Evolutionary conservation across 2,329 filamentous ascomycete species (phyloP), one percentile per base, ranked within the genome.

Genomic region (Paecilomyces dactylethromorphus): DNA sequence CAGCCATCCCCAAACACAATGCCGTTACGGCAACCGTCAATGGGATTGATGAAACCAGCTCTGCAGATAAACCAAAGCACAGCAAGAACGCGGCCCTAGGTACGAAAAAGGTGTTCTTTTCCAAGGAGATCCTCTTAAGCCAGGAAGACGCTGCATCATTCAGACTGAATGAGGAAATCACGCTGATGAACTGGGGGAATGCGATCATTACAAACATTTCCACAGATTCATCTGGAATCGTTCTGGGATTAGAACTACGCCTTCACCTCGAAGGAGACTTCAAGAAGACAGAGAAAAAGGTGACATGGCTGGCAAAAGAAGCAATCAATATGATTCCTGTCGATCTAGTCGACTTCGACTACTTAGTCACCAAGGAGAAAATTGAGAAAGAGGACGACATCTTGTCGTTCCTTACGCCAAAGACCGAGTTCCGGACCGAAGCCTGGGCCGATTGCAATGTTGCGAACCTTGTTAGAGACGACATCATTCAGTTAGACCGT

Each of bases 401-500:
- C 24, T 89, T 93, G 74, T 85, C 92, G 64, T 93, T 87, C 74
- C 74, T 96, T 59, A 93, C 86, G 67, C 83, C 85, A 21, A 79
- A 84, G 55, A 93, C 89, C 0, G 85, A 88, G 67, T 85, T 82
- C 52, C 85, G 86, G 77, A 86, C 86, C 56, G 82, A 88, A 63
- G 89, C 88, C 0, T 72, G 88, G 57, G 90, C 89, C 50, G 91
- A 95, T 68, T 86, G 84, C 67, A 92, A 90, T 66, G 86, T 93
- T 0, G 81, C 81, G 0, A 81, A 84, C 61, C 79, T 95, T 54
- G 91, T 90, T 81, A 86, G 84, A 71, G 88, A 91, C 68, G 90
- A 94, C 66, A 90, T 96, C 59, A 89, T 96, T 64, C 91, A 96
- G 78, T 87, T 96, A 50, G 91, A 96, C 81, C 82, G 91, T 59